A percentile compares a stretch with the other conserved stretches of the same genome.
These are phyloP conservation scores for Backusella tuberculispora DNA, from an alignment of 192 early-diverging fungal species.

Conservation along the genomic window DNA sequence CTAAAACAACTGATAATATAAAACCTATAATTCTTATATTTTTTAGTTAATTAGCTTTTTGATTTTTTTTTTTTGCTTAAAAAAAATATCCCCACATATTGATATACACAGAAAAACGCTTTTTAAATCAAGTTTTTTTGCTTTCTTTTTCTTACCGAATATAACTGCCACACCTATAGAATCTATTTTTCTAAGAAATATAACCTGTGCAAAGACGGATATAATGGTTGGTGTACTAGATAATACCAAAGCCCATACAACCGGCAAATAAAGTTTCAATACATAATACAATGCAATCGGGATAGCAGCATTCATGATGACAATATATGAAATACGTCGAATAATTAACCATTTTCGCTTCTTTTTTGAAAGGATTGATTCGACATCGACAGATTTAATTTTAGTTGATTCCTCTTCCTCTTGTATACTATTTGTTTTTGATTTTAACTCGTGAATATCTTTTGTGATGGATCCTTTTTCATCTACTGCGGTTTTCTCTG, in stretches of 20 bases:
- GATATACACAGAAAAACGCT: neutral
- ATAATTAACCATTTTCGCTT: constrained; percentile 21
- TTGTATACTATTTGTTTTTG: neutral
- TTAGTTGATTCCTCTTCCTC: neutral
- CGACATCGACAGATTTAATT: neutral
- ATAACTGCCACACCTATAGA: constrained; percentile 39
- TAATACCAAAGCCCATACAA: constrained; percentile 45
- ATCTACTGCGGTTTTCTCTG: neutral
- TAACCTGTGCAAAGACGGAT: constrained; percentile 36
- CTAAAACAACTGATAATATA: constrained; percentile 46
- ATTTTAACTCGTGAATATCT: neutral
- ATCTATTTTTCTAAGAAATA: constrained; percentile 32
- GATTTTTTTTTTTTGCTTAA: neutral
- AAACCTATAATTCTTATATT: constrained; percentile 33
- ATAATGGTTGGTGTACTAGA: constrained; percentile 50
- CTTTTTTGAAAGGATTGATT: constrained; percentile 5
- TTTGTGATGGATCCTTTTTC: constrained; percentile 6
- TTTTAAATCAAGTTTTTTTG: too few species aligned
- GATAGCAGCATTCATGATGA: constrained; percentile 34
- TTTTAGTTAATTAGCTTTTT: constrained; percentile 8
- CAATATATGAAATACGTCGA: constrained; percentile 25
- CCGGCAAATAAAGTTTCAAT: constrained; percentile 42
- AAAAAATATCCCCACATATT: neutral
- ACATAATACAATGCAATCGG: constrained; percentile 43
- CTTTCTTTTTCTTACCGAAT: constrained; percentile 31